Conservation (phyloP, 305 asterid species). For the Solanum hybrid region DNA sequence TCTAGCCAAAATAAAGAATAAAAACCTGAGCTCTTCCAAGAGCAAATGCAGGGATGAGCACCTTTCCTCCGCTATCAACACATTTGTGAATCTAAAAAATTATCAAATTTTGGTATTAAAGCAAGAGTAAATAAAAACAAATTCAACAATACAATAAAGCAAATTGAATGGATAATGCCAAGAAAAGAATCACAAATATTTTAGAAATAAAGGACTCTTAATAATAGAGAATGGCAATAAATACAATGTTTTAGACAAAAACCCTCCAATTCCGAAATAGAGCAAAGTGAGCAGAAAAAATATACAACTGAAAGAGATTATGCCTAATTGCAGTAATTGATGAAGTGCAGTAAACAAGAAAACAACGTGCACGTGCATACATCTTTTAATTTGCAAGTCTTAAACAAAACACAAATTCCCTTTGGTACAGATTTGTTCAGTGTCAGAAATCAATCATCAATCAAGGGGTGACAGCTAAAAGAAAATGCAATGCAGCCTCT, state of each 20-base stretch:
- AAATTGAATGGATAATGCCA: not conserved
- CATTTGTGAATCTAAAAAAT: slow-evolving; percentile 68
- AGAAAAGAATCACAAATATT: not conserved
- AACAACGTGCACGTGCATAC: not conserved
- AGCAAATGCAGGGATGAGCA: slow-evolving; percentile 87
- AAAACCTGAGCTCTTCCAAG: slow-evolving; percentile 91
- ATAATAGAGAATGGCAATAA: not conserved
- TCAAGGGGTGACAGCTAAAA: not conserved
- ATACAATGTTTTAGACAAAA: not conserved
- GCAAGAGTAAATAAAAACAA: not conserved
- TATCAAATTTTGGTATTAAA: not conserved
- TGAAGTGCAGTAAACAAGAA: not conserved
- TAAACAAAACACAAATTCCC: not conserved
- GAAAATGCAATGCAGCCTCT: not conserved
- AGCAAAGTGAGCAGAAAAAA: not conserved
- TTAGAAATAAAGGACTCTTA: not conserved
- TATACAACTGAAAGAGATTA: not conserved
- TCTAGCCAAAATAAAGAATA: not conserved
- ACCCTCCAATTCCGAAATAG: not conserved
- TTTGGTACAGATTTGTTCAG: not conserved
- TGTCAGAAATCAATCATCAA: not conserved
- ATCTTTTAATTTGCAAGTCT: not conserved
- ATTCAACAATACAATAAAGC: not conserved
- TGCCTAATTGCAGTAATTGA: not conserved
- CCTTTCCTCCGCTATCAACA: slow-evolving; percentile 81